Base-by-base conservation (phyloP, 2,329 filamentous ascomycete genomes). In the Cercospora sp. region DNA sequence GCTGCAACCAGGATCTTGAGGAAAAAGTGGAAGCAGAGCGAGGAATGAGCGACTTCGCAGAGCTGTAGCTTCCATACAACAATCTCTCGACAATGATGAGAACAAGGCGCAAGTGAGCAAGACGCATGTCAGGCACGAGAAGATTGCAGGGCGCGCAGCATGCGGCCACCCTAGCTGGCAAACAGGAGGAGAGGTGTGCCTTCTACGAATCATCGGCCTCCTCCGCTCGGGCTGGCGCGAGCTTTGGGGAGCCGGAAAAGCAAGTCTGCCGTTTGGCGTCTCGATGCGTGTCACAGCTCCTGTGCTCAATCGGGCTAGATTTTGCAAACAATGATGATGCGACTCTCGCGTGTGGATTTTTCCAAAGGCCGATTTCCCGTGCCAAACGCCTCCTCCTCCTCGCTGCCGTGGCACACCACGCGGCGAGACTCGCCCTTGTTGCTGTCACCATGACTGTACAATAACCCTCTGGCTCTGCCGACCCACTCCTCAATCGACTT, bases 241-340 rank as follows among this genome's bases (percentile, higher is more conserved):
- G 55, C 55, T 59, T 59, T 36, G 55, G 55, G 30, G 55, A 59
- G 55, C 28, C 55, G 55, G 36, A 30, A 51, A 51, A 62, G 60
- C 36, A 12, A 18, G 45, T 31, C n/a, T 45, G 33, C 31, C 58
- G 58, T 12, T 12, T 40, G 30, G 58, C 31, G 31, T 26, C 9
- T 58, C 55, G 55, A 31, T 33, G 28, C 13, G 28, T 58, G 55
- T 33, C 55, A 59, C 30, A 33, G 55, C 30, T 18, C 31, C 28
- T 36, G 28, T 33, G 55, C 28, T 23, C 16, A 28, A 59, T 59
- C 55, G 28, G 55, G 30, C 55, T 59, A 59, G 55, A 28, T 59
- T 31, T 23, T 18, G 55, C 55, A 59, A 59, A 59, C 55, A 36
- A 59, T 31, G 55, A 59, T 59, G 55, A 59, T 59, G 55, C 16